Conservation (phyloP, 2,329 filamentous ascomycete genomes). For the Xylaria sp. region DNA sequence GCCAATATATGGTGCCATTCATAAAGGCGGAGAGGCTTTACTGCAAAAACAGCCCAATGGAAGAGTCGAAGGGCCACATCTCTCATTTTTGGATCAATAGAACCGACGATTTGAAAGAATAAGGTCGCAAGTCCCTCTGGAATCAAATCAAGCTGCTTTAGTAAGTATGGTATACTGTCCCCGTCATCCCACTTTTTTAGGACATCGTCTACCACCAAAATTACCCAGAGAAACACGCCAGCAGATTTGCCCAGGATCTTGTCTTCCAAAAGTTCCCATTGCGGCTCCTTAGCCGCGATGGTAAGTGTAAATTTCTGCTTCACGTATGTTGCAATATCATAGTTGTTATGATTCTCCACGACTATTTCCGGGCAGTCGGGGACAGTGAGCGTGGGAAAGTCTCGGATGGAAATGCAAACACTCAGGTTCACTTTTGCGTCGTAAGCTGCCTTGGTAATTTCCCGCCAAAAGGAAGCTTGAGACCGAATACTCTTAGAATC, state of each 20-base stretch:
- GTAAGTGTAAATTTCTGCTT: background rate
- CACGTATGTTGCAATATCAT: conserved; percentile 1
- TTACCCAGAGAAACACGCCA: conserved; percentile 1
- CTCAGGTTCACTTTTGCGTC: background rate
- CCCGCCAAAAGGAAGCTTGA: background rate
- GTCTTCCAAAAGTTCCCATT: background rate
- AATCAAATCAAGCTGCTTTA: background rate
- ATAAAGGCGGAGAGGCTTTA: background rate
- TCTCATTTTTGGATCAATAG: background rate
- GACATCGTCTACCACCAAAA: background rate
- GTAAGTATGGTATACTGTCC: background rate
- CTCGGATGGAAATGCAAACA: background rate
- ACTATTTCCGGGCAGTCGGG: background rate
- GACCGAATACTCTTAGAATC: background rate
- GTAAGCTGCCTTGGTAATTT: background rate
- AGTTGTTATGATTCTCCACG: background rate
- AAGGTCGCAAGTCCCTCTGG: background rate
- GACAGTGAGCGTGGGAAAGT: background rate
- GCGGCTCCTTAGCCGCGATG: background rate
- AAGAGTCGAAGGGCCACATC: background rate
- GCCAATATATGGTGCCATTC: conserved; percentile 9
- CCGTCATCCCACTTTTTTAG: background rate
- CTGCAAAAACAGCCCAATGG: conserved; percentile 3
- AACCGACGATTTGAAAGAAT: background rate
- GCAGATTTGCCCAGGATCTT: background rate